phyloP scores from a whole-genome alignment of 2,329 filamentous ascomycete genomes.

The Ophiobolus disseminans region DNA sequence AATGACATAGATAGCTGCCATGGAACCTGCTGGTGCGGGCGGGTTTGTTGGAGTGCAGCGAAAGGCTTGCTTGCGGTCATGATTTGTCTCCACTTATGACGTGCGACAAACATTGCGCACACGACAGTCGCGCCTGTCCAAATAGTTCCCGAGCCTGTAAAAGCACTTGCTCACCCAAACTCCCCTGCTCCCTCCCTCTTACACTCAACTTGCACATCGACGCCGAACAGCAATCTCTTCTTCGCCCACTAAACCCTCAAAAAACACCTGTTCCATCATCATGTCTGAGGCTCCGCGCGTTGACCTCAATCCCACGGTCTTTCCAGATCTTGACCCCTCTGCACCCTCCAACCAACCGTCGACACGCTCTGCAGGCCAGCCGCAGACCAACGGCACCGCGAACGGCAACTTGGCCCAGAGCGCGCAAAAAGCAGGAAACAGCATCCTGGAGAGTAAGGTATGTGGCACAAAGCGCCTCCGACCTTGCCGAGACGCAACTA shows the following conservation, averaged over 20 bases:
- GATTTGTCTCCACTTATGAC: slow-evolving; percentile 9
- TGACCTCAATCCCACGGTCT: slow-evolving; percentile 35
- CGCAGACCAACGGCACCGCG: slow-evolving; percentile 30
- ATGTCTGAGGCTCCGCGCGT: slow-evolving; percentile 45
- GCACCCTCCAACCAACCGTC: slow-evolving; percentile 28
- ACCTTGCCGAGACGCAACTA: slow-evolving; percentile 47
- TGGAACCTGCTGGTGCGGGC: too few species aligned
- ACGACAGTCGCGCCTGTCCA: slow-evolving; percentile 20
- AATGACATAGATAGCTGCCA: slow-evolving; percentile 24
- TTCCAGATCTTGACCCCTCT: slow-evolving; percentile 37
- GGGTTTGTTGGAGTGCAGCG: too few species aligned
- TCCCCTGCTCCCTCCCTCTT: not conserved
- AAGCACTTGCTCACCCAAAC: slow-evolving; percentile 9
- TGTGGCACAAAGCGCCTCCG: slow-evolving; percentile 36
- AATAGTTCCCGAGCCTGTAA: slow-evolving; percentile 9
- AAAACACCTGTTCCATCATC: slow-evolving; percentile 4
- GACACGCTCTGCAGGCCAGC: slow-evolving; percentile 19
- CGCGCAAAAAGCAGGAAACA: slow-evolving; percentile 46
- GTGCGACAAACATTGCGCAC: slow-evolving; percentile 21
- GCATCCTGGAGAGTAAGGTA: slow-evolving; percentile 54
- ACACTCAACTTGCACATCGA: too few species aligned
- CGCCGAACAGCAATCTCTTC: slow-evolving; percentile 6
- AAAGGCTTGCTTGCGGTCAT: too few species aligned
- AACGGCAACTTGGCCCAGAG: slow-evolving; percentile 27
- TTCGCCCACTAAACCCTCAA: slow-evolving; percentile 2